phyloP scores from a whole-genome alignment of 805 yeast species.

The Grigorovia jiainica region DNA sequence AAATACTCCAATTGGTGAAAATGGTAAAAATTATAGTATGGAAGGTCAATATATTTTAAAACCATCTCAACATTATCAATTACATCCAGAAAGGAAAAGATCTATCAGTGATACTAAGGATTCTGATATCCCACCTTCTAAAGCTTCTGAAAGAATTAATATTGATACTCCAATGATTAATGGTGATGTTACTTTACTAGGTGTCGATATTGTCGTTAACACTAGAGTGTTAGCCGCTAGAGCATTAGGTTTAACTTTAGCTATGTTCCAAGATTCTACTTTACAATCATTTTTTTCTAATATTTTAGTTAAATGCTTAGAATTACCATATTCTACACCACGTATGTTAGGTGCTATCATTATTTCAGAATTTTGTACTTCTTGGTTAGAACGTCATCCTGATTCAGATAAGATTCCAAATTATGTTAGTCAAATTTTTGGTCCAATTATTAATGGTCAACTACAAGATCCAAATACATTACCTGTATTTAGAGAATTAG shows the following conservation, averaged over 20 bases:
- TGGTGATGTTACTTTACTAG: slow-evolving; percentile 86
- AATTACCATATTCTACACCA: slow-evolving; percentile 70
- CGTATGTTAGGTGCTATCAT: slow-evolving; percentile 60
- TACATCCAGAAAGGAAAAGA: slow-evolving; percentile 27
- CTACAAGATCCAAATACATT: slow-evolving; percentile 29
- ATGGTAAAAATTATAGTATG: slow-evolving; percentile 83
- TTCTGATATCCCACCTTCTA: slow-evolving; percentile 40
- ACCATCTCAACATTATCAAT: slow-evolving; percentile 45
- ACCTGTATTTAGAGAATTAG: slow-evolving; percentile 63
- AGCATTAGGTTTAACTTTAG: slow-evolving; percentile 61
- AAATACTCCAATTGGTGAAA: slow-evolving; percentile 92
- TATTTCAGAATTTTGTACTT: slow-evolving; percentile 54
- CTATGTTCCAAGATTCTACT: slow-evolving; percentile 37
- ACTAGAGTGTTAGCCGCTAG: slow-evolving; percentile 68
- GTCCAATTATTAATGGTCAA: slow-evolving; percentile 32
- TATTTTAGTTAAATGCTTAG: slow-evolving; percentile 33
- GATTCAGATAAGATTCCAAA: slow-evolving; percentile 15
- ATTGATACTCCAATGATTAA: slow-evolving; percentile 87
- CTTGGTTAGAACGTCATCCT: slow-evolving; percentile 13
- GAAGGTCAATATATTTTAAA: slow-evolving; percentile 61
- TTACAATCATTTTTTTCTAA: slow-evolving; percentile 33
- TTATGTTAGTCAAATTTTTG: slow-evolving; percentile 23
- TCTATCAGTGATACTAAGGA: slow-evolving; percentile 19
- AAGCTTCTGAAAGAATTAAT: slow-evolving; percentile 53
- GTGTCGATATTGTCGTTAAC: slow-evolving; percentile 59